Conservation (phyloP, 2,329 filamentous ascomycete species). For the Aaosphaeria arxii region DNA sequence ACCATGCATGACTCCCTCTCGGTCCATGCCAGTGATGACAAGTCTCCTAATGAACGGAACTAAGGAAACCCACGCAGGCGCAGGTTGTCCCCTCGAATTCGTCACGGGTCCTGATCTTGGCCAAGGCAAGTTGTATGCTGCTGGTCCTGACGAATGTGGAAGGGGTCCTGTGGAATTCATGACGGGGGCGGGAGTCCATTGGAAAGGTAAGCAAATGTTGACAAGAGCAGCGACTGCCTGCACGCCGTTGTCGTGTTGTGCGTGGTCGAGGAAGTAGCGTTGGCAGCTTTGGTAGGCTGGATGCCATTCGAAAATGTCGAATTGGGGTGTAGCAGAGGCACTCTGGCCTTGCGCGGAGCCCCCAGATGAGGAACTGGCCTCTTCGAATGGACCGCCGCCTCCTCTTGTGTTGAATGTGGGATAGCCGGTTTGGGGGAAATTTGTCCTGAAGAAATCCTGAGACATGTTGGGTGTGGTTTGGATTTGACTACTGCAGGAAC, state of each 20-base stretch:
- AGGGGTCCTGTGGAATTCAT: slow-evolving; percentile 31
- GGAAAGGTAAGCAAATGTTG: slow-evolving; percentile 88
- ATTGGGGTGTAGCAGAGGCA: slow-evolving; percentile 36
- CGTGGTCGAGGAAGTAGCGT: slow-evolving; percentile 86
- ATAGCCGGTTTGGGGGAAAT: slow-evolving; percentile 18
- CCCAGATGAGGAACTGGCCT: slow-evolving; percentile 19
- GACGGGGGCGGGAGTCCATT: slow-evolving; percentile 58
- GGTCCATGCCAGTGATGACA: slow-evolving; percentile 88
- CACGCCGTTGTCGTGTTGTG: slow-evolving; percentile 77
- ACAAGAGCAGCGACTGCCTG: slow-evolving; percentile 87
- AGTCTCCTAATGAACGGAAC: slow-evolving; percentile 88
- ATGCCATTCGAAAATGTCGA: slow-evolving; percentile 91
- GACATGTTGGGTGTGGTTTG: slow-evolving; percentile 1
- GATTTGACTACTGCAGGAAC: slow-evolving; percentile 24
- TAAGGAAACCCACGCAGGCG: slow-evolving; percentile 60
- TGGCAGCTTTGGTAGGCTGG: slow-evolving; percentile 87
- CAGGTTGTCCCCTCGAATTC: slow-evolving; percentile 33
- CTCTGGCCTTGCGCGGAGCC: slow-evolving; percentile 11
- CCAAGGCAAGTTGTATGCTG: slow-evolving; percentile 39
- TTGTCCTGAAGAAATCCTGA: slow-evolving; percentile 1
- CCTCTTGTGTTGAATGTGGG: slow-evolving; percentile 25
- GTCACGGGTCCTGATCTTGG: slow-evolving; percentile 40
- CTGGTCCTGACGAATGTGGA: slow-evolving; percentile 28
- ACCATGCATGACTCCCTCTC: slow-evolving; percentile 79
- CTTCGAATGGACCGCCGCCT: slow-evolving; percentile 19